A percentile compares a stretch with the other conserved stretches of the same genome.
Evolutionary conservation across 208 protist genomes (phyloP).

Genomic region (Strigomonas culicis): DNA sequence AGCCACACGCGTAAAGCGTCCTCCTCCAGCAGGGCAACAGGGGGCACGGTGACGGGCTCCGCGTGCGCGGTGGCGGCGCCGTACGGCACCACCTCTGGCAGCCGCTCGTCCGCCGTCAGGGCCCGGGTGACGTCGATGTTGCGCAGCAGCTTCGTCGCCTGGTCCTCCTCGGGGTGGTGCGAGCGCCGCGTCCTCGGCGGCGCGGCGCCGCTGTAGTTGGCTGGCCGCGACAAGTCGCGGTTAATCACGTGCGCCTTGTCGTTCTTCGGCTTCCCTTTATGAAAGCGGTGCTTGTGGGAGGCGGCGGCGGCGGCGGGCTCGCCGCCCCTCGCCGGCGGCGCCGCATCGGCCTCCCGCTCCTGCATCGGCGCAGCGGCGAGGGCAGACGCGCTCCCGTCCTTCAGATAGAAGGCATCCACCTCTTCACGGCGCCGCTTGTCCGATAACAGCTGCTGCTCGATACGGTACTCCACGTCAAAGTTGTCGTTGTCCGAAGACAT

Average conservation of each 20-base stretch:
- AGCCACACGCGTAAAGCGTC: conserved; percentile 27
- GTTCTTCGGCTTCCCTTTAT: not conserved
- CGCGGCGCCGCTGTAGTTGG: conserved; percentile 31
- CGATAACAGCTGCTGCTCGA: conserved; percentile 39
- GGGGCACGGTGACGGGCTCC: conserved; percentile 6
- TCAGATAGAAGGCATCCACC: conserved; percentile 77
- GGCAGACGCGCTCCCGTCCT: conserved; percentile 5
- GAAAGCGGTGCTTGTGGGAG: not conserved
- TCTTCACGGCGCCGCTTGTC: conserved; percentile 50
- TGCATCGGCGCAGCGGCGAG: no score
- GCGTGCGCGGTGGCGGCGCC: conserved; percentile 4
- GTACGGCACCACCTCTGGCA: conserved; percentile 68
- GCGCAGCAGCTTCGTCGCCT: conserved; percentile 68
- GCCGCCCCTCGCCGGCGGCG: not conserved
- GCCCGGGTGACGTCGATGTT: conserved; percentile 75
- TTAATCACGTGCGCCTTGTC: conserved; percentile 48
- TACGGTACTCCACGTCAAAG: conserved; percentile 42
- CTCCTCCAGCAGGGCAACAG: conserved; percentile 35
- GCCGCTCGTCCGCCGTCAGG: conserved; percentile 47
- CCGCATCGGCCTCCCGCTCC: not conserved
- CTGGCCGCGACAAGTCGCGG: conserved; percentile 53
- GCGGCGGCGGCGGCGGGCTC: conserved; percentile 7
- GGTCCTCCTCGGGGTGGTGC: conserved; percentile 56
- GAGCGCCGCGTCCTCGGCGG: conserved; percentile 12
- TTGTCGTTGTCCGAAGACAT: conserved; percentile 13